These are phyloP conservation scores for Boletus sp. DNA, from an alignment of 768 basidiomycete species.

Conservation along the genomic window DNA sequence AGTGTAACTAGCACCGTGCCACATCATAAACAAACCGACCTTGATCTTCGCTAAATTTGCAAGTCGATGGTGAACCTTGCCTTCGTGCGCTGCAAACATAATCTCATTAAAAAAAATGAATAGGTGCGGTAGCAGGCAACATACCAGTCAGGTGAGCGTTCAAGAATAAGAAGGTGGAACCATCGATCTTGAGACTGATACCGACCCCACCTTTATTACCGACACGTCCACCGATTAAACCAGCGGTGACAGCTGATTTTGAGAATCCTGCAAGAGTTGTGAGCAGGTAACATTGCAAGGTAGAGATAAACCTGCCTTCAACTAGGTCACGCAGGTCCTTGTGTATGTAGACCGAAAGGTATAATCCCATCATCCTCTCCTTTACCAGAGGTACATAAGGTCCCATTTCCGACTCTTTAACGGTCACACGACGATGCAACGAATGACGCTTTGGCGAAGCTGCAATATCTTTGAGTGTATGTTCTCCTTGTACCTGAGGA, in stretches of 20 bases:
- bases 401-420: conserved; percentile 50
- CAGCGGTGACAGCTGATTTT: conserved; percentile 81
- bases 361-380: conserved; percentile 89
- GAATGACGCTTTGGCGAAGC: conserved; percentile 43
- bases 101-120: neutral
- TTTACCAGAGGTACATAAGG: conserved; percentile 85
- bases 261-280: conserved; percentile 51
- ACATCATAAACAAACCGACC: conserved; percentile 33
- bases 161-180: conserved; percentile 82
- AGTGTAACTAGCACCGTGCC: neutral
- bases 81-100: conserved; percentile 61
- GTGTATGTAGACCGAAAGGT: conserved; percentile 73
- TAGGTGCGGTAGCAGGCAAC: conserved; percentile 1
- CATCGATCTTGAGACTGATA: conserved; percentile 79
- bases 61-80: conserved; percentile 70
- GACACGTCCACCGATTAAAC: conserved; percentile 84
- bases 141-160: conserved; percentile 88
- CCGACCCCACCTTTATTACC: conserved; percentile 95
- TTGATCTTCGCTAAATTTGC: conserved; percentile 90
- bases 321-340: conserved; percentile 64
- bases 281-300: neutral
- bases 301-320: conserved; percentile 40
- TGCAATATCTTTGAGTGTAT: conserved; percentile 31
- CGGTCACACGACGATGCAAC: conserved; percentile 39
- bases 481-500: conserved; percentile 13